These are phyloP conservation scores for Exophiala aquamarina DNA, from an alignment of 2,329 filamentous ascomycete genomes.

Conservation along the genomic window DNA sequence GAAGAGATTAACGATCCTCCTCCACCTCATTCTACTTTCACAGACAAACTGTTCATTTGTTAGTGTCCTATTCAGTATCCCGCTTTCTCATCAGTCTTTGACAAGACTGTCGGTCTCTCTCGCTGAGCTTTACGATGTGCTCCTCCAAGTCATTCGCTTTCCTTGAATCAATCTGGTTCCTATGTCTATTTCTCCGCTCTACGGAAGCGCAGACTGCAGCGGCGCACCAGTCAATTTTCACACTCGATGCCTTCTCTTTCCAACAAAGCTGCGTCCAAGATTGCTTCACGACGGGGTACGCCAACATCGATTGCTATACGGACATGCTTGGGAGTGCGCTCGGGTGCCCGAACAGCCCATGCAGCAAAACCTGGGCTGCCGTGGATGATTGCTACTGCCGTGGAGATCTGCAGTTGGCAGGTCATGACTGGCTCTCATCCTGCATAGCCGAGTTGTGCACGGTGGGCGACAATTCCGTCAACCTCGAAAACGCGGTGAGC, in stretches of 20 bases:
- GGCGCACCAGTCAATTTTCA: constrained; percentile 4
- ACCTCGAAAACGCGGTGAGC: constrained; percentile 5
- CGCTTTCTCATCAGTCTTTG: too few relatives aligned
- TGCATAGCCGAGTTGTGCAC: constrained; percentile 4
- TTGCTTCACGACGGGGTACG: constrained; percentile 3
- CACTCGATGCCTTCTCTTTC: constrained; percentile 4
- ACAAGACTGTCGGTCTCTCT: too few relatives aligned
- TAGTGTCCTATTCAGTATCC: too few relatives aligned
- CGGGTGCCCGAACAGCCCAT: constrained; percentile 3
- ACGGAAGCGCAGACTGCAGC: too few relatives aligned
- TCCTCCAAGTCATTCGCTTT: too few relatives aligned
- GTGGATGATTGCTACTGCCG: constrained; percentile 8
- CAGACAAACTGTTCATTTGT: too few relatives aligned
- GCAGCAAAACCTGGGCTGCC: constrained; percentile 3
- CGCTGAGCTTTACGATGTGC: too few relatives aligned
- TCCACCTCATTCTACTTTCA: too few relatives aligned
- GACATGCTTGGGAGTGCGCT: constrained; percentile 2
- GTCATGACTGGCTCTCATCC: neutral
- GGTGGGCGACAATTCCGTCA: constrained; percentile 1
- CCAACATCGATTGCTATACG: neutral
- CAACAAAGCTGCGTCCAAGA: constrained; percentile 6
- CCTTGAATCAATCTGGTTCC: too few relatives aligned
- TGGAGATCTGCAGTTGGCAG: constrained; percentile 2
- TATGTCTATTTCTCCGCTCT: too few relatives aligned
- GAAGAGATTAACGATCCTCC: too few relatives aligned